Percentiles rank a stretch among this genome's conserved stretches.
Evolutionary conservation across 352 stramenopile genomes (phyloP).

Genomic region (Phytophthora colocasiae): DNA sequence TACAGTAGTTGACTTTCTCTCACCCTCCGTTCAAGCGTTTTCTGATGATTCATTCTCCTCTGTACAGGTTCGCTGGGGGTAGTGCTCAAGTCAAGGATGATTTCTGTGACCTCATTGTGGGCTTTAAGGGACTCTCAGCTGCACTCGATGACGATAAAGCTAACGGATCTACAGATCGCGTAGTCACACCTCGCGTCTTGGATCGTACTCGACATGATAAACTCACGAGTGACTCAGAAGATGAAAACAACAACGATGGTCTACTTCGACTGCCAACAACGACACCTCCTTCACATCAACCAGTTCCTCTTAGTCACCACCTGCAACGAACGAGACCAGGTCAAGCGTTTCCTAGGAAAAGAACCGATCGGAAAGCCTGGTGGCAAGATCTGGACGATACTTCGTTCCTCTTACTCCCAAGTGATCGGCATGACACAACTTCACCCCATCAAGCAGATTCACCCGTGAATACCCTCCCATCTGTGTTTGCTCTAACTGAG

Average conservation of each 20-base stretch:
- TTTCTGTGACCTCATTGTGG: slow-evolving; percentile 75
- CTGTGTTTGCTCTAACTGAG: slow-evolving; percentile 34
- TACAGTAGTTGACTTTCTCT: slow-evolving; percentile 9
- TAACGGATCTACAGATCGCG: slow-evolving; percentile 19
- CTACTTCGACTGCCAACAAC: slow-evolving; percentile 24
- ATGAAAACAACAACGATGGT: slow-evolving; percentile 13
- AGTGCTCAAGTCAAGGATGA: slow-evolving; percentile 45
- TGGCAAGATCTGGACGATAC: slow-evolving; percentile 43
- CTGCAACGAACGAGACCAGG: slow-evolving; percentile 31
- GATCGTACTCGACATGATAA: not conserved
- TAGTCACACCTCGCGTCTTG: slow-evolving; percentile 18
- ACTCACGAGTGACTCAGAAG: slow-evolving; percentile 11
- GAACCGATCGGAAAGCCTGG: slow-evolving; percentile 43
- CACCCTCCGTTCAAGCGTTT: not conserved
- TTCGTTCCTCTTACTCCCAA: slow-evolving; percentile 23
- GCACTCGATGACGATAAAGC: slow-evolving; percentile 11
- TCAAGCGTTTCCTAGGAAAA: slow-evolving; percentile 41
- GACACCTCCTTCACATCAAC: slow-evolving; percentile 36
- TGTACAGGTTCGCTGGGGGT: slow-evolving; percentile 8
- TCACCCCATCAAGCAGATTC: not conserved
- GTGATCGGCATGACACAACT: slow-evolving; percentile 9
- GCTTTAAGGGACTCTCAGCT: slow-evolving; percentile 43
- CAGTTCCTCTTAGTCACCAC: slow-evolving; percentile 33
- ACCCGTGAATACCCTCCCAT: slow-evolving; percentile 22
- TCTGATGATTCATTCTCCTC: not conserved